Percentiles rank a stretch among this genome's conserved stretches.
Conservation (phyloP, 2,329 filamentous ascomycete species). For the Albifimbria verrucaria region DNA sequence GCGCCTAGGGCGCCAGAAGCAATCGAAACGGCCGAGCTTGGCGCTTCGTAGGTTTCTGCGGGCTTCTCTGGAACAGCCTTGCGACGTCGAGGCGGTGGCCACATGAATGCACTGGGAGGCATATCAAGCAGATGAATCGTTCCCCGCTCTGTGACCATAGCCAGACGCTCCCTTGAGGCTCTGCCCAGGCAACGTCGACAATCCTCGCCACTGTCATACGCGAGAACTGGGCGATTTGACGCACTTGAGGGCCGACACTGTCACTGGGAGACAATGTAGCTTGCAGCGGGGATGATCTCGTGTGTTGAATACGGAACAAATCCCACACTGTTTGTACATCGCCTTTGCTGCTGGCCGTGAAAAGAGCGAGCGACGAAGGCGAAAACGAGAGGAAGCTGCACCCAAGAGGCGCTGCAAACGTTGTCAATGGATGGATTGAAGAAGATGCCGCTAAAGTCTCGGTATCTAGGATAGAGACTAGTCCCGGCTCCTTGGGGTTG, state of each 20-base stretch:
- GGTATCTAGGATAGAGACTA: conserved; percentile 73
- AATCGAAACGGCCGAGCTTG: conserved; percentile 59
- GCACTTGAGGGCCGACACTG: conserved; percentile 57
- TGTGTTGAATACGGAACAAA: conserved; percentile 62
- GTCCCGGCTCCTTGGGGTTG: conserved; percentile 61
- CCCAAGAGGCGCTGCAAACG: conserved; percentile 68
- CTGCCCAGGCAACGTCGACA: conserved; percentile 85
- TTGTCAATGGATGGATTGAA: conserved; percentile 62
- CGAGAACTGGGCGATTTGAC: conserved; percentile 84
- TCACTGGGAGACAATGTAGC: conserved; percentile 40
- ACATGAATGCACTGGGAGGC: conserved; percentile 76
- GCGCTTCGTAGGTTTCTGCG: conserved; percentile 45
- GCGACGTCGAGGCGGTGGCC: conserved; percentile 70
- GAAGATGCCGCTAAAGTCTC: conserved; percentile 52
- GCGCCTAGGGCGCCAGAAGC: conserved; percentile 69
- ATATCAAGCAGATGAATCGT: conserved; percentile 92
- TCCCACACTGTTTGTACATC: conserved; percentile 83
- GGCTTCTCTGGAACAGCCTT: conserved; percentile 40
- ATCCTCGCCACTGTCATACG: conserved; percentile 90
- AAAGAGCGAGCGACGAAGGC: conserved; percentile 67
- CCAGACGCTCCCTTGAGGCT: conserved; percentile 78
- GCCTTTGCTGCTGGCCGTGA: conserved; percentile 80
- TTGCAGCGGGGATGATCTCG: conserved; percentile 59
- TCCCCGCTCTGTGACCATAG: conserved; percentile 90
- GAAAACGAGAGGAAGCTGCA: conserved; percentile 81